Evolutionary conservation across 2,329 filamentous ascomycete species (phyloP), one percentile per base, ranked within the genome.

Genomic region (Fusarium virguliforme): DNA sequence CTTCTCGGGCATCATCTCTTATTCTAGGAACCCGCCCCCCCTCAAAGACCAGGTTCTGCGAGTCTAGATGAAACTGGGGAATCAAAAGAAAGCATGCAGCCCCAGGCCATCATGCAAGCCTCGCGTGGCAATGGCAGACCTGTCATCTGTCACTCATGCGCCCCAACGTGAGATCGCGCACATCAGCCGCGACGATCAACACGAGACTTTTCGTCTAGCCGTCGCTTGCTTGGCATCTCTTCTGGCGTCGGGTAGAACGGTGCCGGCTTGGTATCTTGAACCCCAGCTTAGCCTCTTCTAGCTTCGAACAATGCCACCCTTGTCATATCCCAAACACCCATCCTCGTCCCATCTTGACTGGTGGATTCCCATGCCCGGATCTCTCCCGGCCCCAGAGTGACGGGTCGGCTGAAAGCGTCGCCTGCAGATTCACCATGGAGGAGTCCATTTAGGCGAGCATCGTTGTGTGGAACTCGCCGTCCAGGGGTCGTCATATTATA

Each of bases 401-500:
- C 53, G 38, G 38, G 18, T 50, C 32, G 56, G 41, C 37, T 22
- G 51, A 28, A 24, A 10, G 22, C 40, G 24, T 24, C 18, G 50
- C 32, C 30, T 48, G 37, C 32, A 7, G 34, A 37, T 37, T 48
- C 43, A 48, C 26, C 46, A 46, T 28, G 22, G 41, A 46, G 38
- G 9, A 22, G 38, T 18, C 38, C 41, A 46, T 24, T 46, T 46
- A 46, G 24, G 46, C 46, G 26, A 50, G 26, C 46, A 46, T 41
- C 38, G 3, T 22, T 10, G n/a, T n/a, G 40, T 48, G 43, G 43
- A 10, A 10, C 43, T 48, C 24, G 43, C 43, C 48, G 28, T 22
- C 50, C 50, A 34, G 22, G 32, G 32, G 48, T 12, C n/a, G 34
- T 18, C 8, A 38, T 41, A 38, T 38, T 69, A 70, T 67, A 69